Evolutionary conservation across 2,329 filamentous ascomycete genomes (phyloP).

Genomic region (Cercospora sp.): DNA sequence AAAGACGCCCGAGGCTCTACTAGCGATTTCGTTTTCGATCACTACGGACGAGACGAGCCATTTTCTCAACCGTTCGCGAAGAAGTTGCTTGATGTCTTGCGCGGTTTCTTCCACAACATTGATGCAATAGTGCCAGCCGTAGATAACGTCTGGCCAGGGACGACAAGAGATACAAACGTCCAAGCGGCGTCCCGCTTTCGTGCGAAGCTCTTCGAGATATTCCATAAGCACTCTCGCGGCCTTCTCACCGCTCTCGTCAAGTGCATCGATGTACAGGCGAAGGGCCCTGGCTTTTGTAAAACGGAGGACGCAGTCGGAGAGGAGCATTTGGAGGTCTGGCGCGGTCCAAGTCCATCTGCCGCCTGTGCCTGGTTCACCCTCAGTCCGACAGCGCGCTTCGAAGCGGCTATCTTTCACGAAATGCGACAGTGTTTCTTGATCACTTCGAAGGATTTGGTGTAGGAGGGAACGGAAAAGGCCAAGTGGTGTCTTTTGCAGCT

Average conservation of each 20-base stretch:
- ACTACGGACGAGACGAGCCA: too few species aligned
- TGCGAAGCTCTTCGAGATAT: not conserved
- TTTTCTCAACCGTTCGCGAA: too few species aligned
- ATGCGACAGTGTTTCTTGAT: too few species aligned
- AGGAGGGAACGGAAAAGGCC: not conserved
- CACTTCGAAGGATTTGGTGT: not conserved
- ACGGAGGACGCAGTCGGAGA: not conserved
- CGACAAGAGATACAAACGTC: not conserved
- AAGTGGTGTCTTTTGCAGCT: not conserved
- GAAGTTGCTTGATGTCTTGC: too few species aligned
- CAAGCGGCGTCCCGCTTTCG: not conserved
- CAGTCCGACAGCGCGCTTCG: too few species aligned
- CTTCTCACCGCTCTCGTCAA: not conserved
- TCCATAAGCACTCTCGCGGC: not conserved
- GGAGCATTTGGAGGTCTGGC: not conserved
- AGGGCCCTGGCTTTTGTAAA: too few species aligned
- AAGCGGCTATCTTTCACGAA: too few species aligned
- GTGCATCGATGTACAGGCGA: not conserved
- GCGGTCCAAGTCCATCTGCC: not conserved
- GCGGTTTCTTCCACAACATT: not conserved
- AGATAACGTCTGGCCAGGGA: not conserved
- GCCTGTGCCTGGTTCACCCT: not conserved
- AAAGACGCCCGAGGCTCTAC: too few species aligned
- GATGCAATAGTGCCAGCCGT: not conserved
- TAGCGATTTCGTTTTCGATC: too few species aligned